Evolutionary conservation across 2,329 filamentous ascomycete genomes (phyloP), one percentile per base, ranked within the genome.

Genomic region (Lecanoromycetidae sp.): DNA sequence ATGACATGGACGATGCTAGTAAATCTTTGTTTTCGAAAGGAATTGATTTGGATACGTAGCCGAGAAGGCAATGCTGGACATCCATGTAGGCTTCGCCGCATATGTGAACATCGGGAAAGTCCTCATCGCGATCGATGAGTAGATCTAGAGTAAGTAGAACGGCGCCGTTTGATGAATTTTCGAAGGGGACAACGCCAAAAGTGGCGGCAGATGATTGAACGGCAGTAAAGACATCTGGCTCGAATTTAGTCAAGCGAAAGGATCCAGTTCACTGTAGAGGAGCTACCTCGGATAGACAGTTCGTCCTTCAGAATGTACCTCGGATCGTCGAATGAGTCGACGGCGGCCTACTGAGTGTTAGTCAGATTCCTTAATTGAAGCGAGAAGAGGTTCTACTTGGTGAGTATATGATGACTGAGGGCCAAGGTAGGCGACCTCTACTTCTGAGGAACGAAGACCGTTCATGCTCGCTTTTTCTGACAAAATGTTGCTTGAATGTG

Each of bases 121-220:
- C 65, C 34, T 64, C 66, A 32, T 77, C 68, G 22, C 83, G 72
- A 66, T 94, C 87, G 55, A 86, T 86, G 51, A 98, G 78, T 54
- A 90, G 77, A 65, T 95, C 88, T 20, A 96, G 75, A 0, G 88
- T 94, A 63, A 87, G 84, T 47, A 91, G 79, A 41, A 98, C 91
- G 46, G 83, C 82, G 58, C 91, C 91, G 64, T 96, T 94, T 61
- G 86, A 90, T 33, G 85, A 93, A 70, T 98, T 98, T 62, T 96
- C 90, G 65, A 94, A 88, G 5, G 91, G 91, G 1, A 95, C 84
- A 26, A 96, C 84, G 55, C 88, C 91, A 48, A 80, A 80, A 44
- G 74, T 66, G 0, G 77, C 77, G 36, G 68, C 61, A 49, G 76
- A 74, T 30, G 72, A 70, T 59, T 93, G 86, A 5, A 94, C 83